Evolutionary conservation across 805 yeast species (phyloP).

Genomic region (Tetrapisispora nanseiensis): DNA sequence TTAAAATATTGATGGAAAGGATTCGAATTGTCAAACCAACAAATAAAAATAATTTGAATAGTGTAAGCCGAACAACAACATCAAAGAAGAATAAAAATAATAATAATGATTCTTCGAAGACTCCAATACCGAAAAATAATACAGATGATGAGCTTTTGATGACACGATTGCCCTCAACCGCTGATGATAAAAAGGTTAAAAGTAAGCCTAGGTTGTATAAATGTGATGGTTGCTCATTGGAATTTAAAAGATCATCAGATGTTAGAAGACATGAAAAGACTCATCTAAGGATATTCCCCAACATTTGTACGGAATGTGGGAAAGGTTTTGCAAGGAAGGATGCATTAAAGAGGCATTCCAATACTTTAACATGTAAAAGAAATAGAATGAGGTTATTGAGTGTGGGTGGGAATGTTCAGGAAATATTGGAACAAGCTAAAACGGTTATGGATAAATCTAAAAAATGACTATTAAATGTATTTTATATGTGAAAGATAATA

Average conservation of each 20-base stretch:
- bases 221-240: constrained; percentile 49
- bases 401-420: constrained; percentile 27
- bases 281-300: constrained; percentile 60
- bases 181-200: not conserved
- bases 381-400: constrained; percentile 45
- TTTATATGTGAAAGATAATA: too few relatives aligned
- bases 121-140: not conserved
- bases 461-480: not conserved
- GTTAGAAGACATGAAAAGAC: constrained; percentile 66
- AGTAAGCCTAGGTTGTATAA: constrained; percentile 34
- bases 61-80: too few relatives aligned
- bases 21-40: not conserved
- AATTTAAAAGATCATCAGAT: constrained; percentile 59
- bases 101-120: too few relatives aligned
- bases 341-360: constrained; percentile 65
- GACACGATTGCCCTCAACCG: too few relatives aligned
- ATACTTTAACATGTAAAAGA: constrained; percentile 64
- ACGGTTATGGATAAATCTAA: not conserved
- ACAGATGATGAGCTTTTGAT: too few relatives aligned
- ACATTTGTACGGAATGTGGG: constrained; percentile 64
- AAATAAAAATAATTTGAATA: not conserved
- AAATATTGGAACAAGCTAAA: constrained; percentile 15
- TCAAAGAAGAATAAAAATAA: not conserved
- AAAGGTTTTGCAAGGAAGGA: constrained; percentile 79
- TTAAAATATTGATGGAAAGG: constrained; percentile 7